A percentile compares a stretch with the other conserved stretches of the same genome.
These are phyloP conservation scores for Rhynchosporium secalis DNA, from an alignment of 2,329 filamentous ascomycete species.

Conservation along the genomic window DNA sequence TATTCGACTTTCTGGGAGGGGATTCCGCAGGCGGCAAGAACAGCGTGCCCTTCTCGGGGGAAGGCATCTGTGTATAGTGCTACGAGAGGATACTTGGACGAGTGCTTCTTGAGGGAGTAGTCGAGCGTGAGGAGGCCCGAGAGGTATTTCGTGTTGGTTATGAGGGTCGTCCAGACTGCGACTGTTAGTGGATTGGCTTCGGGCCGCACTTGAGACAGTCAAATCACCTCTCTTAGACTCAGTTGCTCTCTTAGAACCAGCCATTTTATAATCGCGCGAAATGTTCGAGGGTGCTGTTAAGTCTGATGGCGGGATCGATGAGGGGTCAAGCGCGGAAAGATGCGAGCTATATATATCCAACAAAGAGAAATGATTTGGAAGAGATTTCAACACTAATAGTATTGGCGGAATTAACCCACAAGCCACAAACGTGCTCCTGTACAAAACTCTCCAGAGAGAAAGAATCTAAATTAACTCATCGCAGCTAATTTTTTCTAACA, in stretches of 20 bases:
- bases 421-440: too few relatives aligned
- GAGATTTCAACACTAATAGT: neutral
- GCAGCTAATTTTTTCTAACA: too few relatives aligned
- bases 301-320: neutral
- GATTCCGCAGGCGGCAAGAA: conserved; percentile 69
- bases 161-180: conserved; percentile 81
- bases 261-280: conserved; percentile 21
- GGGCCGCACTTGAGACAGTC: neutral
- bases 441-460: too few relatives aligned
- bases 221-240: conserved; percentile 37
- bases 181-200: conserved; percentile 2
- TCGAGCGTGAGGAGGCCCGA: conserved; percentile 80
- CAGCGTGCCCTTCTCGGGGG: conserved; percentile 65
- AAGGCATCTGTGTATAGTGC: conserved; percentile 81
- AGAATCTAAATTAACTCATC: too few relatives aligned
- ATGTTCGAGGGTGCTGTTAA: neutral
- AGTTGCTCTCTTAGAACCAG: conserved; percentile 31
- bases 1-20: conserved; percentile 69
- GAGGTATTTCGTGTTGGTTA: conserved; percentile 82
- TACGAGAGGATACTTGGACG: conserved; percentile 73
- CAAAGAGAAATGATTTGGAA: neutral
- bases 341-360: too few relatives aligned
- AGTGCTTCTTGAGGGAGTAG: conserved; percentile 66
- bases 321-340: neutral
- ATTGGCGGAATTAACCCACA: too few relatives aligned